Base-by-base conservation (phyloP, 2,329 filamentous ascomycete species). In the Fusarium euwallaceae region DNA sequence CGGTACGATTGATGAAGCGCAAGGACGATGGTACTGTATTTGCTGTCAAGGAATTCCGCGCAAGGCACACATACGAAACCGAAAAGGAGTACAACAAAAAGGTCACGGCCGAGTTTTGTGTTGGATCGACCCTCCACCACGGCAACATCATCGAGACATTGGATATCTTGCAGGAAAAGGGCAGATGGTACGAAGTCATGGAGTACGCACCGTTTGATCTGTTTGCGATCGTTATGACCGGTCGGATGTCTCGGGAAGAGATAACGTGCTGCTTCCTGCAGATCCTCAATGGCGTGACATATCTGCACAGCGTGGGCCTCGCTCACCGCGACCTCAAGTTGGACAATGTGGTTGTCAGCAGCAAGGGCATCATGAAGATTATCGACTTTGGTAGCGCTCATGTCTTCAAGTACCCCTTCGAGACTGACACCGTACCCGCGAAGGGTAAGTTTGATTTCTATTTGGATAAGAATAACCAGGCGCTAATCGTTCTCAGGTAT, bases 301-400 rank as follows among this genome's bases (percentile, higher is more conserved):
- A 98, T 82, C 86, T 99, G 71, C 97, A 99, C 83, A 94, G 94
- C 81, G 97, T 98, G 91, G 97, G 97, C 4, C 87, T 99, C 62
- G 95, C 97, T 12, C 97, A 99, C 84, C 92, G 97, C 53, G 97
- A 99, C 86, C 81, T 99, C 78, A 99, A 99, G 84, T 85, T 99
- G 78, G 97, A 99, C 85, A 99, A 99, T 78, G 97, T 99, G 22
- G 97, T 99, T 32, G 95, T 99, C 69, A 98, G 95, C 80, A 94
- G 97, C 80, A 91, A 93, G 79, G 97, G 97, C 3, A 98, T 99
- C 78, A 98, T 99, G 95, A 99, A 99, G 84, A 94, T 99, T 74
- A 99, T 99, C 79, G 97, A 99, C 83, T 99, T 99, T 84, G 97
- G 97, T 29, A 98, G 95, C 84, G 96, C 97, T 1, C 95, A 97